These are phyloP conservation scores for Staphylotrichum longicolle DNA, from an alignment of 495 filamentous ascomycete genomes.

Conservation along the genomic window DNA sequence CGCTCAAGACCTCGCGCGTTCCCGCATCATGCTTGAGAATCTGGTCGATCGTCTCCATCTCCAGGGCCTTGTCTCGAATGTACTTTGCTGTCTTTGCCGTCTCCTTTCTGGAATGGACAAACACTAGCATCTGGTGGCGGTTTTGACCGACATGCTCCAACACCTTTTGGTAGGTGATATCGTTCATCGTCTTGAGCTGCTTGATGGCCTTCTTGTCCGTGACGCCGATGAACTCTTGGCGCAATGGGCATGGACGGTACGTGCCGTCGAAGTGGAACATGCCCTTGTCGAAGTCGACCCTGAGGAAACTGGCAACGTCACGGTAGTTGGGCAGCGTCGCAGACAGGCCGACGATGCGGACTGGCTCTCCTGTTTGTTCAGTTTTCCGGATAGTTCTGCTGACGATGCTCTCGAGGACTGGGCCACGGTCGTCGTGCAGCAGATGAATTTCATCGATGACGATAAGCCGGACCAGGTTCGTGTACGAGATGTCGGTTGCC, in stretches of 20 bases:
- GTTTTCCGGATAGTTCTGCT: slow-evolving; percentile 87
- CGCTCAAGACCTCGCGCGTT: slow-evolving; percentile 79
- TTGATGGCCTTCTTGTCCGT: slow-evolving; percentile 99
- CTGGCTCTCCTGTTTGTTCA: slow-evolving; percentile 89
- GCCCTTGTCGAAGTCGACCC: slow-evolving; percentile 79
- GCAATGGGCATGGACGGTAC: slow-evolving; percentile 86
- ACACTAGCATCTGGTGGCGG: slow-evolving; percentile 95
- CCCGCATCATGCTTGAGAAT: slow-evolving; percentile 92
- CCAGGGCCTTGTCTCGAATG: slow-evolving; percentile 90
- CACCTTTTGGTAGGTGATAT: slow-evolving; percentile 96
- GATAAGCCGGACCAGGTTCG: slow-evolving; percentile 88
- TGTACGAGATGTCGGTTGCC: slow-evolving; percentile 95
- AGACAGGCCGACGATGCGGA: slow-evolving; percentile 87
- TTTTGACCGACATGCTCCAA: slow-evolving; percentile 92
- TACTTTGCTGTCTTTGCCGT: slow-evolving; percentile 96
- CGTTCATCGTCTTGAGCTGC: slow-evolving; percentile 98
- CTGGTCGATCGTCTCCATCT: slow-evolving; percentile 94
- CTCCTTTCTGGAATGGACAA: slow-evolving; percentile 97
- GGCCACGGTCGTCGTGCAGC: slow-evolving; percentile 94
- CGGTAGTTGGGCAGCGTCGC: slow-evolving; percentile 96
- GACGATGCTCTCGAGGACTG: slow-evolving; percentile 95
- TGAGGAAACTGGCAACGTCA: slow-evolving; percentile 94
- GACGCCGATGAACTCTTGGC: slow-evolving; percentile 96
- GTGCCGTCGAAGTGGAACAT: slow-evolving; percentile 96
- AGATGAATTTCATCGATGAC: slow-evolving; percentile 98